phyloP scores from a whole-genome alignment of 495 filamentous ascomycete genomes.

The Evansstolkia leycettana region DNA sequence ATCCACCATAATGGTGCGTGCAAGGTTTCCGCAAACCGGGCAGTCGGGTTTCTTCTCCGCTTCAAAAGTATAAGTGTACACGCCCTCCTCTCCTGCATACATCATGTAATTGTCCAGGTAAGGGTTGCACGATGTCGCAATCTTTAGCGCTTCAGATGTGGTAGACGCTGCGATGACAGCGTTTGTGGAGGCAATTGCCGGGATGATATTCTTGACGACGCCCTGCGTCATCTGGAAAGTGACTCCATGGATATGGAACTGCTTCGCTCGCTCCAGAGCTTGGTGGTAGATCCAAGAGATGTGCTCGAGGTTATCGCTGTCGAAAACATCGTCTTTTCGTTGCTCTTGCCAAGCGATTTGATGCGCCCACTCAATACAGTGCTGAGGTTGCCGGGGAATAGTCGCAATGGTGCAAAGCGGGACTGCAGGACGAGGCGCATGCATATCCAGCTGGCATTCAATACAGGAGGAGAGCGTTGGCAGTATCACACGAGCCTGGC shows the following conservation, averaged over 20 bases:
- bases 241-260: constrained; percentile 87
- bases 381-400: constrained; percentile 93
- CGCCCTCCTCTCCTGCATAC: constrained; percentile 89
- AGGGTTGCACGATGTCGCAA: constrained; percentile 70
- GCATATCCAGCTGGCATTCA: constrained; percentile 97
- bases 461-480: constrained; percentile 91
- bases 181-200: constrained; percentile 95
- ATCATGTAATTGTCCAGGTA: constrained; percentile 95
- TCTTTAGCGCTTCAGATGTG: constrained; percentile 95
- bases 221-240: constrained; percentile 97
- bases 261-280: constrained; percentile 62
- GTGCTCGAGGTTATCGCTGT: constrained; percentile 94
- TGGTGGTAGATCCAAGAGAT: constrained; percentile 94
- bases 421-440: constrained; percentile 84
- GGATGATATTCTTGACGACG: constrained; percentile 99
- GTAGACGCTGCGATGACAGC: constrained; percentile 90
- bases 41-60: constrained; percentile 88
- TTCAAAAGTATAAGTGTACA: constrained; percentile 95
- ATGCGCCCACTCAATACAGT: constrained; percentile 99
- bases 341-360: constrained; percentile 65
- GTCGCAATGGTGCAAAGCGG: constrained; percentile 94
- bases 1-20: constrained; percentile 60
- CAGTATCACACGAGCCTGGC: constrained; percentile 84
- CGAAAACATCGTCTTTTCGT: constrained; percentile 51
- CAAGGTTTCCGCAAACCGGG: constrained; percentile 79